Evolutionary conservation across 2,329 filamentous ascomycete species (phyloP).

Genomic region (Sporothrix pseudoabietina): DNA sequence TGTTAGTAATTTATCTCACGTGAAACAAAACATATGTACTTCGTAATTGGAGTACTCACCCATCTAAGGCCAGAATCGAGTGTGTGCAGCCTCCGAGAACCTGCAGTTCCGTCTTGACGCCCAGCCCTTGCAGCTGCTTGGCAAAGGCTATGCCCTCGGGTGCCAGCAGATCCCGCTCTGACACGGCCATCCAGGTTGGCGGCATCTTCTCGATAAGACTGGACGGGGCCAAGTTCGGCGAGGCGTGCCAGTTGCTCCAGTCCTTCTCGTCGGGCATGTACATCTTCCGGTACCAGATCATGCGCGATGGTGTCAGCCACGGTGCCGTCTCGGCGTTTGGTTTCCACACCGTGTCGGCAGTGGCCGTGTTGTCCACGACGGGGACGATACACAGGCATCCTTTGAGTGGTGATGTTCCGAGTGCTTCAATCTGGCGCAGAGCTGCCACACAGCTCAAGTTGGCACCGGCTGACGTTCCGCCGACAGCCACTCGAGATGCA

Average conservation of each 20-base stretch:
- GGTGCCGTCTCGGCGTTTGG: conserved; percentile 16
- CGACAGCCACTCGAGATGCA: not conserved
- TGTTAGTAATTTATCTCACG: not conserved
- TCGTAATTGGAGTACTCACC: not conserved
- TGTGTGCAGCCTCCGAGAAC: conserved; percentile 39
- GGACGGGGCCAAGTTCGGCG: conserved; percentile 40
- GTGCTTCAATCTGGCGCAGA: not conserved
- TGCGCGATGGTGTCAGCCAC: conserved; percentile 37
- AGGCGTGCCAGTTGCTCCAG: conserved; percentile 40
- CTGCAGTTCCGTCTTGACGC: conserved; percentile 15
- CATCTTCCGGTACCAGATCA: conserved; percentile 45
- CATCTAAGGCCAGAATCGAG: conserved; percentile 13
- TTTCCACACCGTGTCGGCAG: not conserved
- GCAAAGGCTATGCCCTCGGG: conserved; percentile 41
- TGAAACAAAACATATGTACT: not conserved
- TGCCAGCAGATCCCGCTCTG: conserved; percentile 43
- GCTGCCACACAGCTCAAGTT: conserved; percentile 6
- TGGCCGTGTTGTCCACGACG: conserved; percentile 23
- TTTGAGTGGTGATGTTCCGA: not conserved
- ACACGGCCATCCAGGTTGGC: conserved; percentile 40
- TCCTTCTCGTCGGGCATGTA: conserved; percentile 40
- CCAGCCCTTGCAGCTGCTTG: conserved; percentile 35
- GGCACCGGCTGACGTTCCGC: conserved; percentile 6
- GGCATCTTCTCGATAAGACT: conserved; percentile 39
- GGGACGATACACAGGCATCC: not conserved